These are phyloP conservation scores for Metschnikowia dekortorum DNA, from an alignment of 805 yeast genomes.

Conservation along the genomic window DNA sequence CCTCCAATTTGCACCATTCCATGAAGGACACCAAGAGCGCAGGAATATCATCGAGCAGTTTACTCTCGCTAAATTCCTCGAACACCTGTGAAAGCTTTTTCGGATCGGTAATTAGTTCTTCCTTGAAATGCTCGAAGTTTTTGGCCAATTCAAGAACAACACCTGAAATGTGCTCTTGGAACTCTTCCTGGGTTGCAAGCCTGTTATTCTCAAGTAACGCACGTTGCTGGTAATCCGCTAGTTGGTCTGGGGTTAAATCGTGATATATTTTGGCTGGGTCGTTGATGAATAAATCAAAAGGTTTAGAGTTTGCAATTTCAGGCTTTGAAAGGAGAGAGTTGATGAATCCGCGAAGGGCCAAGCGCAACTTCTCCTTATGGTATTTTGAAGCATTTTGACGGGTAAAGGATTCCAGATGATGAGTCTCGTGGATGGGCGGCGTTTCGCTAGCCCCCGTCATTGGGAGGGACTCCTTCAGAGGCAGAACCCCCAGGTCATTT, in stretches of 20 bases:
- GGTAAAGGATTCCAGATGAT: background rate
- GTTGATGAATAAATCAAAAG: constrained; percentile 27
- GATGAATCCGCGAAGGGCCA: constrained; percentile 73
- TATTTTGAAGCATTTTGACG: constrained; percentile 22
- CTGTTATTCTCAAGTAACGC: constrained; percentile 55
- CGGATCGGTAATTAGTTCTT: constrained; percentile 44
- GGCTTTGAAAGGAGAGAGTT: constrained; percentile 47
- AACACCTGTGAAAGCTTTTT: constrained; percentile 60
- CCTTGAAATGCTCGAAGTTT: constrained; percentile 57
- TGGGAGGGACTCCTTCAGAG: background rate
- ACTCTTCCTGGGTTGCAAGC: constrained; percentile 59
- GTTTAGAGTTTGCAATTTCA: constrained; percentile 50
- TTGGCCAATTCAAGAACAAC: constrained; percentile 51
- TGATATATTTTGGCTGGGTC: constrained; percentile 23
- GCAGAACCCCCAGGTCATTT: constrained; percentile 27
- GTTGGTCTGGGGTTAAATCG: constrained; percentile 39
- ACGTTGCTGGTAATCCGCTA: constrained; percentile 55
- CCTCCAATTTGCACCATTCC: constrained; percentile 78
- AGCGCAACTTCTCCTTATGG: constrained; percentile 71
- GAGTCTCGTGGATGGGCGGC: background rate
- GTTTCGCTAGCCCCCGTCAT: background rate
- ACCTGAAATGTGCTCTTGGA: constrained; percentile 63
- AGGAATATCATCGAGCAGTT: constrained; percentile 53
- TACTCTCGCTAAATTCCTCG: constrained; percentile 56
- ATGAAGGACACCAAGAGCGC: constrained; percentile 65